A percentile compares a stretch with the other conserved stretches of the same genome.
Evolutionary conservation across 1,284 basidiomycete genomes (phyloP).

Genomic region (Rhizoctonia solani): DNA sequence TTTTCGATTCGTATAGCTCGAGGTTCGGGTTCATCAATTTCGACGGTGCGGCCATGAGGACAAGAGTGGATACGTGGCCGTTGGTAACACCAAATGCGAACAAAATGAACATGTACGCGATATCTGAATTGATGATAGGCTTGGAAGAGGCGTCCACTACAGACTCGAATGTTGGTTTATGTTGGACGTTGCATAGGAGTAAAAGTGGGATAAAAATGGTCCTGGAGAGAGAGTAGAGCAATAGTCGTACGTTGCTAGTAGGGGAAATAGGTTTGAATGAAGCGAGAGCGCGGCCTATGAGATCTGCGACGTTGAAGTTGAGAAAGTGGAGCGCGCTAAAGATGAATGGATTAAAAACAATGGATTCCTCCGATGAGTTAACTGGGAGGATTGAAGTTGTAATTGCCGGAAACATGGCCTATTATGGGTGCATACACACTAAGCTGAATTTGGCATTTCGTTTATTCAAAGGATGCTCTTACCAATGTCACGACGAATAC

Average conservation of each 20-base stretch:
- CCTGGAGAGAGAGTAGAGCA: slow-evolving; percentile 66
- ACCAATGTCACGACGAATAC: slow-evolving; percentile 82
- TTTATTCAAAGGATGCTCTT: slow-evolving; percentile 44
- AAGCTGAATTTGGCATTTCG: no score
- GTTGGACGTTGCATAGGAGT: slow-evolving; percentile 74
- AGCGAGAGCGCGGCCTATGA: slow-evolving; percentile 73
- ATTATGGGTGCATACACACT: no score
- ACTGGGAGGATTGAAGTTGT: slow-evolving; percentile 74
- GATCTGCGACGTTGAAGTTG: slow-evolving; percentile 76
- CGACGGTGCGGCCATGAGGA: slow-evolving; percentile 74
- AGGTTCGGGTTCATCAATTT: slow-evolving; percentile 71
- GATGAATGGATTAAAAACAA: slow-evolving; percentile 59
- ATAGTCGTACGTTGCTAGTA: slow-evolving; percentile 66
- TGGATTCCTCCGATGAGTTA: slow-evolving; percentile 44
- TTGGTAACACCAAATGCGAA: slow-evolving; percentile 75
- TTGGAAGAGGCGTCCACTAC: slow-evolving; percentile 35
- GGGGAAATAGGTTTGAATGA: slow-evolving; percentile 65
- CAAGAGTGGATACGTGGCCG: slow-evolving; percentile 71
- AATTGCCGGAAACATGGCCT: slow-evolving; percentile 86
- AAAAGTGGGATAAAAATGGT: slow-evolving; percentile 83
- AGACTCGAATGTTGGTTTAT: slow-evolving; percentile 27
- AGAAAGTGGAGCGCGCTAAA: slow-evolving; percentile 75
- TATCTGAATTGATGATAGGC: slow-evolving; percentile 71
- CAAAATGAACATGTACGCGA: slow-evolving; percentile 73
- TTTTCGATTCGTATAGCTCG: slow-evolving; percentile 70